Evolutionary conservation across 2,329 filamentous ascomycete genomes (phyloP).

Genomic region (Colletotrichum camelliae): DNA sequence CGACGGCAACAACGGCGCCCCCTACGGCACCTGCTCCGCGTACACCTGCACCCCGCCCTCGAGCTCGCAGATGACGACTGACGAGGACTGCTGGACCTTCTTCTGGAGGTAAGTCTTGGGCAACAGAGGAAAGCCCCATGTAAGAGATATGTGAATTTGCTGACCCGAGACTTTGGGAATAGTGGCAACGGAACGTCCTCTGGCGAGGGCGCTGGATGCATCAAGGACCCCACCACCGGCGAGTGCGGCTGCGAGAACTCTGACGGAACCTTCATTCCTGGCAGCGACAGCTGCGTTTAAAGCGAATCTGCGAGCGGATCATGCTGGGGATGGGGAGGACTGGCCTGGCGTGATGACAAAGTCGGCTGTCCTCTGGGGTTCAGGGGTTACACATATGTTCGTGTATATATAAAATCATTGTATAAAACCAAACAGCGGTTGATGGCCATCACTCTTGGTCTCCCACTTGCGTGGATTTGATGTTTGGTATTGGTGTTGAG

Average conservation of each 20-base stretch:
- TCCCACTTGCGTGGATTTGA: not conserved
- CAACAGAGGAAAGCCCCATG: too few relatives aligned
- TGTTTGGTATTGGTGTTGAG: too few relatives aligned
- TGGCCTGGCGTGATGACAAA: not conserved
- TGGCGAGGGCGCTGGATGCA: slow-evolving; percentile 5
- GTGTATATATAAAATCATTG: not conserved
- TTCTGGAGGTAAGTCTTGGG: slow-evolving; percentile 14
- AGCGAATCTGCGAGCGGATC: not conserved
- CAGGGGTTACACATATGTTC: not conserved
- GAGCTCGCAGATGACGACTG: not conserved
- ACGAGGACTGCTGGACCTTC: slow-evolving; percentile 18
- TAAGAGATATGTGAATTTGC: not conserved
- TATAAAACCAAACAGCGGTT: not conserved
- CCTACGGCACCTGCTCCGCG: slow-evolving; percentile 19
- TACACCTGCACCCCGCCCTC: slow-evolving; percentile 9
- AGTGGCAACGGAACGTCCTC: not conserved
- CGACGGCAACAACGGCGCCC: slow-evolving; percentile 4
- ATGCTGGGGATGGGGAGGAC: fast-evolving
- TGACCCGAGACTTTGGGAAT: not conserved
- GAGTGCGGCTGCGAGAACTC: slow-evolving; percentile 19
- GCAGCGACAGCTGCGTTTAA: slow-evolving; percentile 3
- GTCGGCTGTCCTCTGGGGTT: not conserved
- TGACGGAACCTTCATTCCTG: slow-evolving; percentile 12
- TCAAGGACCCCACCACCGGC: slow-evolving; percentile 18
- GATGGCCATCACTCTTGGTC: not conserved